Conservation (phyloP, 2,329 filamentous ascomycete species). For the Atkinsonella hypoxylon region DNA sequence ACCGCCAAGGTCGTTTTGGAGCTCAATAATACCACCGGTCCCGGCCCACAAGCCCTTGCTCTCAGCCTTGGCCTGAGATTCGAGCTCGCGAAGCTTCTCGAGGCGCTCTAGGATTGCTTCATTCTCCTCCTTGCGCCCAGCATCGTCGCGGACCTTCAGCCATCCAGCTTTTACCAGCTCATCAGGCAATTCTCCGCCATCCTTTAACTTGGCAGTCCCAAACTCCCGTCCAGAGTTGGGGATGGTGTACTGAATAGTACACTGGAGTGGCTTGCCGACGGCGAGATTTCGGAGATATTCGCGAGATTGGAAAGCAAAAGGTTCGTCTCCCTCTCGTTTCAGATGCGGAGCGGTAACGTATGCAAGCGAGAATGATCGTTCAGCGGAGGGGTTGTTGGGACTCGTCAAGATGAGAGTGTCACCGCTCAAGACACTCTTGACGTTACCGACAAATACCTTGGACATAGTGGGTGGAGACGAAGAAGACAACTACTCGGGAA, state of each 20-base stretch:
- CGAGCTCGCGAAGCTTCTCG: conserved; percentile 64
- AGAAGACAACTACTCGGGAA: conserved; percentile 6
- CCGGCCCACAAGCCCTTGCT: conserved; percentile 72
- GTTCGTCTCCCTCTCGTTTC: conserved; percentile 81
- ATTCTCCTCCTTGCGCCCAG: conserved; percentile 78
- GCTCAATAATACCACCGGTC: conserved; percentile 55
- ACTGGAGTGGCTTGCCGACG: conserved; percentile 79
- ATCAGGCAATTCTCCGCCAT: conserved; percentile 69
- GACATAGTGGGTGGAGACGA: conserved; percentile 28
- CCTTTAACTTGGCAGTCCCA: conserved; percentile 64
- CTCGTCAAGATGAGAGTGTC: conserved; percentile 81
- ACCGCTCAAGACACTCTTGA: conserved; percentile 90
- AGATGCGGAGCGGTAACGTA: conserved; percentile 84
- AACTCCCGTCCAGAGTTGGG: conserved; percentile 81
- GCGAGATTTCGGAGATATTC: conserved; percentile 77
- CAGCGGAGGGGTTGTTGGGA: conserved; percentile 67
- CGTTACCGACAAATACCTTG: conserved; percentile 53
- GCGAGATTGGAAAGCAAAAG: conserved; percentile 85
- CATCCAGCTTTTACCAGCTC: conserved; percentile 78
- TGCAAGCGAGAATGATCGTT: conserved; percentile 80
- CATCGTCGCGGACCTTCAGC: conserved; percentile 88
- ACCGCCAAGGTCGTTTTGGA: conserved; percentile 69
- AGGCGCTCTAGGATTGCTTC: conserved; percentile 62
- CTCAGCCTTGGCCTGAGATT: conserved; percentile 66
- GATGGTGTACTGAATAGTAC: conserved; percentile 76